Evolutionary conservation across 805 yeast species (phyloP).

Genomic region (Candida manassasensis): DNA sequence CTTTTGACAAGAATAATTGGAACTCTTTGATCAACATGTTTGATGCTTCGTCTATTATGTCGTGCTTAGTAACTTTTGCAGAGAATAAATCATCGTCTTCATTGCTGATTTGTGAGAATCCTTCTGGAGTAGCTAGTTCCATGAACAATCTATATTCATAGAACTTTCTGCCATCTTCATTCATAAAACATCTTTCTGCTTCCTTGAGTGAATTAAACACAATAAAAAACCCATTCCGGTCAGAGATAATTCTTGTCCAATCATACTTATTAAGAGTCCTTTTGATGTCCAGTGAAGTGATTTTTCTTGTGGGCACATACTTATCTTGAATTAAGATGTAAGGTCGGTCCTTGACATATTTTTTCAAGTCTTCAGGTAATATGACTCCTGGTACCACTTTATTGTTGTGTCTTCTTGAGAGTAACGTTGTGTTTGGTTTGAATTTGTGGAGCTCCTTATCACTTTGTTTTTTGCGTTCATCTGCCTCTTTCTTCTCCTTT

Average conservation of each 20-base stretch:
- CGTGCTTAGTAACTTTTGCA: slow-evolving; percentile 12
- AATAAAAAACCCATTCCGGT: slow-evolving; percentile 62
- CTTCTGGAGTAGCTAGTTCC: slow-evolving; percentile 54
- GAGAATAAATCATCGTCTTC: slow-evolving; percentile 9
- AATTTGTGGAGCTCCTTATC: slow-evolving; percentile 9
- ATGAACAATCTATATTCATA: slow-evolving; percentile 47
- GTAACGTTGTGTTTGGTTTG: slow-evolving; percentile 31
- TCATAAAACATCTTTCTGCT: slow-evolving; percentile 54
- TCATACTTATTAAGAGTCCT: slow-evolving; percentile 52
- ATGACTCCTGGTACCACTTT: slow-evolving; percentile 29
- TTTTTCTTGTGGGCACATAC: slow-evolving; percentile 43
- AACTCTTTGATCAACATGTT: slow-evolving; percentile 58
- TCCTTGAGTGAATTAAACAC: slow-evolving; percentile 59
- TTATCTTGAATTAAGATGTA: slow-evolving; percentile 51
- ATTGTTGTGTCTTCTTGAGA: slow-evolving; percentile 27
- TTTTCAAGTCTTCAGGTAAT: slow-evolving; percentile 47
- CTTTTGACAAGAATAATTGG: slow-evolving; percentile 57
- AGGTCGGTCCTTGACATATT: slow-evolving; percentile 52
- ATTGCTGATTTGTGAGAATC: slow-evolving; percentile 18
- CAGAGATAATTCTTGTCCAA: slow-evolving; percentile 63
- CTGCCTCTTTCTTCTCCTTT: slow-evolving; percentile 15
- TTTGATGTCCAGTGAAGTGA: slow-evolving; percentile 55
- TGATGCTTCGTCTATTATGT: slow-evolving; percentile 55
- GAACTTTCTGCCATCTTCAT: slow-evolving; percentile 55
- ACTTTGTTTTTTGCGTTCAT: slow-evolving; percentile 9